These are phyloP conservation scores for Dryas alaskensis DNA, from an alignment of 306 rosid genomes.

Conservation along the genomic window DNA sequence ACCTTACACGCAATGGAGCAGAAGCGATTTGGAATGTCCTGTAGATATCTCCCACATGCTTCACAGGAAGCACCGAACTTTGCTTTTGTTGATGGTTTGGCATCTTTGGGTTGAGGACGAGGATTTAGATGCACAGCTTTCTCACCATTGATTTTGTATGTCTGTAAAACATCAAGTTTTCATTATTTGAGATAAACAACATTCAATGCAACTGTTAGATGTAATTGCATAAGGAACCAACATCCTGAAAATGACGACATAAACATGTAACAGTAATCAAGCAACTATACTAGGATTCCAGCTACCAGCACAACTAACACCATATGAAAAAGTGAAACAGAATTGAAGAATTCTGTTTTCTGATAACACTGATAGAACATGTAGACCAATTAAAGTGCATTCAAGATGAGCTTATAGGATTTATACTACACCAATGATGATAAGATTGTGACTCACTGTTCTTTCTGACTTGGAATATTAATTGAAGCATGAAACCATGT, in stretches of 20 bases:
- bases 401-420: not conserved
- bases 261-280: not conserved
- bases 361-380: not conserved
- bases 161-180: conserved; percentile 42
- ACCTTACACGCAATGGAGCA: conserved; percentile 98
- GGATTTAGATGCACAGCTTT: conserved; percentile 89
- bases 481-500: not conserved
- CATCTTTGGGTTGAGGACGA: conserved; percentile 65
- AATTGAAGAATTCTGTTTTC: not conserved
- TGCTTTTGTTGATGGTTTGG: conserved; percentile 49
- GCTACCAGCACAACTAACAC: not conserved
- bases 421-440: not conserved
- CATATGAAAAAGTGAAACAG: not conserved
- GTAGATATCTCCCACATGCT: conserved; percentile 80
- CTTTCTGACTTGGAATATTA: not conserved
- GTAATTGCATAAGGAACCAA: not conserved
- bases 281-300: not conserved
- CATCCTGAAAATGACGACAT: not conserved
- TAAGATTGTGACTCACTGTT: not conserved
- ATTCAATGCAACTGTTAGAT: not conserved
- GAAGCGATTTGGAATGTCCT: conserved; percentile 75
- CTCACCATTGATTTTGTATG: conserved; percentile 83
- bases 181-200: conserved; percentile 10
- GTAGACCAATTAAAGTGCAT: not conserved
- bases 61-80: conserved; percentile 79